Evolutionary conservation across 495 filamentous ascomycete genomes (phyloP).

Genomic region (Penicillium longicatenatum): DNA sequence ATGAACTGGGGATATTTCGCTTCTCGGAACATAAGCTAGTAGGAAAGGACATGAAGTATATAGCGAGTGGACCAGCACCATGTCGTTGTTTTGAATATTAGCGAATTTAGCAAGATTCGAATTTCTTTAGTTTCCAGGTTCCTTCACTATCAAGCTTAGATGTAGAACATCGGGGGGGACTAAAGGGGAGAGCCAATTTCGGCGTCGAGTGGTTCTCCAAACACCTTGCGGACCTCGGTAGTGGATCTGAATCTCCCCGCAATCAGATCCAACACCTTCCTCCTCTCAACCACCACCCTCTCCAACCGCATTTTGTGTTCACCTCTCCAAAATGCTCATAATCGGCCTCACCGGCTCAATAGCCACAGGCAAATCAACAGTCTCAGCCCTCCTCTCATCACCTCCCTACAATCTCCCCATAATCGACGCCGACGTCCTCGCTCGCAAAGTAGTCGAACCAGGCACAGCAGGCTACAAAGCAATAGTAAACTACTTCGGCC

Average conservation of each 20-base stretch:
- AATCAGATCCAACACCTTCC: constrained; percentile 3
- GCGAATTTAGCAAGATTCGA: background rate
- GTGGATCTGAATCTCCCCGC: constrained; percentile 18
- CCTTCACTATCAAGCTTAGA: too few species aligned
- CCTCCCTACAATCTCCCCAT: constrained; percentile 86
- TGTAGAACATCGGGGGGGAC: too few species aligned
- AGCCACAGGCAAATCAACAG: constrained; percentile 97
- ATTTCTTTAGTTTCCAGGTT: background rate
- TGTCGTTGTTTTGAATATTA: background rate
- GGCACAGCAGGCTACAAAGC: constrained; percentile 78
- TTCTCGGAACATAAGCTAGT: background rate
- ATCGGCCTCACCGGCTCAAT: constrained; percentile 97
- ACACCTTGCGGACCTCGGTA: background rate
- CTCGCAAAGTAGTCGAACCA: constrained; percentile 88
- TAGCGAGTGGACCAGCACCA: background rate
- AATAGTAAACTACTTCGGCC: constrained; percentile 76
- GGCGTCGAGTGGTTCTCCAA: too few species aligned
- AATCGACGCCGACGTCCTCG: constrained; percentile 92
- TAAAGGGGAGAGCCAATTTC: too few species aligned
- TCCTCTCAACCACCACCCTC: constrained; percentile 2
- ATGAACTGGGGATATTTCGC: background rate
- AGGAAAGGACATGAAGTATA: background rate
- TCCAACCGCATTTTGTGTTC: background rate
- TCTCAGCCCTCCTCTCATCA: constrained; percentile 75
- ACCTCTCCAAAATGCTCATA: constrained; percentile 69